Evolutionary conservation across 768 basidiomycete species (phyloP).

Genomic region (Xerocomus spinulosus): DNA sequence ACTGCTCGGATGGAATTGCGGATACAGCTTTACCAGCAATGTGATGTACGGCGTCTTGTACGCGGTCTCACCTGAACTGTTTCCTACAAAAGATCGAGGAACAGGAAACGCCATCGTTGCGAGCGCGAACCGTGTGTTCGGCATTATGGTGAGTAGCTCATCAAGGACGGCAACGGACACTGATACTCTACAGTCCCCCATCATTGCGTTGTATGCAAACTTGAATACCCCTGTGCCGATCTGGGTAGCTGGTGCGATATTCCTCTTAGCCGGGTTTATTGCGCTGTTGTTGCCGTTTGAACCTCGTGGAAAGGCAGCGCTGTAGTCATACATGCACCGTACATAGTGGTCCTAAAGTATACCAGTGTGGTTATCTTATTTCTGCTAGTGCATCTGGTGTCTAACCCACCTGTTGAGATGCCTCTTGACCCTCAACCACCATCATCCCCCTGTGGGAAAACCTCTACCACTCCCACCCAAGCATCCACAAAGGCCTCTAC

Average conservation of each 20-base stretch:
- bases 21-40: conserved; percentile 52
- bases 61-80: conserved; percentile 45
- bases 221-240: conserved; percentile 49
- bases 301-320: conserved; percentile 50
- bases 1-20: conserved; percentile 57
- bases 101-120: conserved; percentile 54
- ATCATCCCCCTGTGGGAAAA: too few relatives aligned
- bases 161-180: background rate
- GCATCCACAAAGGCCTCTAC: too few relatives aligned
- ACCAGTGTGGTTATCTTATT: too few relatives aligned
- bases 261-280: conserved; percentile 45
- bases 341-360: too few relatives aligned
- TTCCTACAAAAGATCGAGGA: conserved; percentile 51
- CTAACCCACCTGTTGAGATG: too few relatives aligned
- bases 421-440: too few relatives aligned
- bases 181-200: conserved; percentile 35
- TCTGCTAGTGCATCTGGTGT: too few relatives aligned
- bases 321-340: conserved; percentile 32
- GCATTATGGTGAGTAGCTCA: conserved; percentile 44
- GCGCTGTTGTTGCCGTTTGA: conserved; percentile 53
- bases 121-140: conserved; percentile 51
- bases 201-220: conserved; percentile 48
- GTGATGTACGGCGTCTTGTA: conserved; percentile 52
- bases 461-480: too few relatives aligned
- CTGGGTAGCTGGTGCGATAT: conserved; percentile 50